Conservation (phyloP, 2,329 filamentous ascomycete genomes). For the Macroventuria anomochaeta region DNA sequence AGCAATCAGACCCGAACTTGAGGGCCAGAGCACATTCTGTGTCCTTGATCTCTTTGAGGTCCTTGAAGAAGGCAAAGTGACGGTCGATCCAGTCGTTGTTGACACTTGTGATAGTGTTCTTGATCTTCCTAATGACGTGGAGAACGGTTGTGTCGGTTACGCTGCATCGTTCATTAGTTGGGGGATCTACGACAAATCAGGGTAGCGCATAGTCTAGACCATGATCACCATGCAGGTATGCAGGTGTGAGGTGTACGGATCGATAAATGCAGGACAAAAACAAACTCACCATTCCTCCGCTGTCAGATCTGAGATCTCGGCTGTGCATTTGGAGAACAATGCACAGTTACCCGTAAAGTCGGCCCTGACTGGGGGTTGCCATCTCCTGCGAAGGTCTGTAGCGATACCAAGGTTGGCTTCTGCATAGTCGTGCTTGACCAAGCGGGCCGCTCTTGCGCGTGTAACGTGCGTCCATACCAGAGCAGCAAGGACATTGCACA, state of each 20-base stretch:
- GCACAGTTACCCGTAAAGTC: constrained; percentile 46
- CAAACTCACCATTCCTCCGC: constrained; percentile 39
- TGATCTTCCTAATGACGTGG: constrained; percentile 35
- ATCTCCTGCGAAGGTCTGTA: constrained; percentile 38
- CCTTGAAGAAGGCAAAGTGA: constrained; percentile 42
- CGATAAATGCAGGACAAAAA: constrained; percentile 11
- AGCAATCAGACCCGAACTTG: constrained; percentile 42
- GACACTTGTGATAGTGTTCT: constrained; percentile 35
- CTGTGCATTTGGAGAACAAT: constrained; percentile 37
- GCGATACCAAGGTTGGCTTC: constrained; percentile 40
- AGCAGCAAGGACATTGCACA: constrained; percentile 44
- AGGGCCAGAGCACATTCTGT: constrained; percentile 40
- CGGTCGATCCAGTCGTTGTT: constrained; percentile 41
- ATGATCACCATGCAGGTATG: constrained; percentile 14
- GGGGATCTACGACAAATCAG: constrained; percentile 4
- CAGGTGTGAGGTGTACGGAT: constrained; percentile 17
- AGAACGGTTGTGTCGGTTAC: constrained; percentile 42
- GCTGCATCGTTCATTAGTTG: constrained; percentile 30
- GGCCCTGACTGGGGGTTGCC: constrained; percentile 30
- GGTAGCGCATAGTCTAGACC: constrained; percentile 14
- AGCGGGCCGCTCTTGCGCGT: constrained; percentile 36
- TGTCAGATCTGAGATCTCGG: constrained; percentile 34
- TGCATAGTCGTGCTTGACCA: constrained; percentile 25
- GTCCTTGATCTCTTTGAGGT: constrained; percentile 37
- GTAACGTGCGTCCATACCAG: constrained; percentile 47